Conservation (phyloP, 2,329 filamentous ascomycete genomes). For the Scleromitrula shiraiana region DNA sequence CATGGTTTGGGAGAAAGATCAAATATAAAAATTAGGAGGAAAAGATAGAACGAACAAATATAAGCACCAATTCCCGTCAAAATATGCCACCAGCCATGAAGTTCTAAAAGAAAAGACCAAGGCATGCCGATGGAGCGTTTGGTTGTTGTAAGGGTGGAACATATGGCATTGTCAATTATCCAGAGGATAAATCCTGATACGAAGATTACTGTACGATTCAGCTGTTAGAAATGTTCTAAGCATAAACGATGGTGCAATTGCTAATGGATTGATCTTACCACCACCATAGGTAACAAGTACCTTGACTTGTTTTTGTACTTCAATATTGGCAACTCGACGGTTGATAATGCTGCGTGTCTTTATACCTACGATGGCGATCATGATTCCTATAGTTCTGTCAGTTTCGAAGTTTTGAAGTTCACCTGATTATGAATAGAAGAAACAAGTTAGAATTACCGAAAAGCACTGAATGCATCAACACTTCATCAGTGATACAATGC, state of each 20-base stretch:
- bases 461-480: constrained; percentile 14
- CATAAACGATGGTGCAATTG: too few relatives aligned
- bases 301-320: constrained; percentile 20
- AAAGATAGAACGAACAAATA: constrained; percentile 22
- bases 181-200: constrained; percentile 44
- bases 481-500: constrained; percentile 20
- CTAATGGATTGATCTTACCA: constrained; percentile 12
- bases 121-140: constrained; percentile 43
- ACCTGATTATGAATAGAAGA: neutral
- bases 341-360: constrained; percentile 26
- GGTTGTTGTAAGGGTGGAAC: constrained; percentile 38
- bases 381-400: constrained; percentile 13
- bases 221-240: neutral
- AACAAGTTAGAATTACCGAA: constrained; percentile 13
- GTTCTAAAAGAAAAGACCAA: constrained; percentile 46
- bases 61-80: constrained; percentile 47
- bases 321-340: constrained; percentile 17
- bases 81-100: constrained; percentile 59
- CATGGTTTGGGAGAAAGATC: neutral
- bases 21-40: neutral
- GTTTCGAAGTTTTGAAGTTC: neutral
- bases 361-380: constrained; percentile 15
- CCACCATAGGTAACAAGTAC: constrained; percentile 21
- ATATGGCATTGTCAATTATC: constrained; percentile 49
- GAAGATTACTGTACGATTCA: constrained; percentile 27